phyloP scores from a whole-genome alignment of 73 alveolate species.

The Uronychia setigera region DNA sequence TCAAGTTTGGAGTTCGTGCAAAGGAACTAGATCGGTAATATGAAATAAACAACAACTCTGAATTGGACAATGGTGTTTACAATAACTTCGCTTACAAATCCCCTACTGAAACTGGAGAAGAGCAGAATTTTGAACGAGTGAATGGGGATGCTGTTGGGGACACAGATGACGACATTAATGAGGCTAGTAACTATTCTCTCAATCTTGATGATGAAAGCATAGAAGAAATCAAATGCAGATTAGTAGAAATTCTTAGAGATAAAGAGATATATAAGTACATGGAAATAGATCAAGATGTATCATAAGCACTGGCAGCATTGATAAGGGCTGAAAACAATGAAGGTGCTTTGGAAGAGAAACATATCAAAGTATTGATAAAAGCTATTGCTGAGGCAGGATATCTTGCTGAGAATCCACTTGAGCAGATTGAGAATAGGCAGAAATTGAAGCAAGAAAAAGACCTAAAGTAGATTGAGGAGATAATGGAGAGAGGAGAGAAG shows the following conservation, averaged over 20 bases:
- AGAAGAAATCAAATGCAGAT: not conserved
- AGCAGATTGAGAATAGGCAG: not conserved
- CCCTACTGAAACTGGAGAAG: conserved; percentile 12
- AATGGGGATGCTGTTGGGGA: conserved; percentile 10
- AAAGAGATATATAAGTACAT: not conserved
- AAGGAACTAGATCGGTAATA: conserved; percentile 76
- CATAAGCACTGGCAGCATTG: not conserved
- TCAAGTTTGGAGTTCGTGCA: conserved; percentile 71
- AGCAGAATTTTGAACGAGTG: not conserved
- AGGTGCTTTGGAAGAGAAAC: not conserved
- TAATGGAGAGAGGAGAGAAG: not conserved
- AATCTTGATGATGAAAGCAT: not conserved
- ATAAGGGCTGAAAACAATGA: not conserved
- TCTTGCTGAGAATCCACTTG: not conserved
- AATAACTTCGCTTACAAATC: conserved; percentile 38
- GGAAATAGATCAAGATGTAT: not conserved
- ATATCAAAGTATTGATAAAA: not conserved
- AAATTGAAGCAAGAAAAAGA: not conserved
- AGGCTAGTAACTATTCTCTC: not conserved
- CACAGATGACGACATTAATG: not conserved
- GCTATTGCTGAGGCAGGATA: not conserved
- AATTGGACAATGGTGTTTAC: conserved; percentile 81
- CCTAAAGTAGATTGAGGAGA: not conserved
- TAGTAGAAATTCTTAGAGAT: not conserved
- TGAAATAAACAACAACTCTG: conserved; percentile 81